Conservation (phyloP, 1,284 basidiomycete genomes). For the Ceratobasidium theobromae region DNA sequence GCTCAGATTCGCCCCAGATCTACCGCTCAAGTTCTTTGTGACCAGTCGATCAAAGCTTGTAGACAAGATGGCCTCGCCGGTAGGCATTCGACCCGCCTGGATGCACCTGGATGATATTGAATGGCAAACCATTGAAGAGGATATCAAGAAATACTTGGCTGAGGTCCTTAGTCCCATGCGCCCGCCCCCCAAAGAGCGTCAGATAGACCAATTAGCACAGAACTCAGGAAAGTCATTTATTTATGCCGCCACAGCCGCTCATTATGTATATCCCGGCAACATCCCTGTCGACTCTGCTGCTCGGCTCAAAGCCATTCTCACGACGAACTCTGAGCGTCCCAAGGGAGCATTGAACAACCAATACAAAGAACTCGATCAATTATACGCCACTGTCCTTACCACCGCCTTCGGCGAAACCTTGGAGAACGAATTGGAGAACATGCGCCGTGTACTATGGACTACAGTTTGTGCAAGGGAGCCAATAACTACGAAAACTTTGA, state of each 20-base stretch:
- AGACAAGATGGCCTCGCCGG: background rate
- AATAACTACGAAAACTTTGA: background rate
- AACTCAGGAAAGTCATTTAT: background rate
- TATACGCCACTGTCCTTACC: background rate
- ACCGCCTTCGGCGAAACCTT: background rate
- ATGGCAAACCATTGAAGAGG: constrained; percentile 1
- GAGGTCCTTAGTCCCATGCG: background rate
- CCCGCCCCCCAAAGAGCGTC: background rate
- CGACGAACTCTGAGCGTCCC: background rate
- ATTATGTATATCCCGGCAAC: background rate
- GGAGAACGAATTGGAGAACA: background rate
- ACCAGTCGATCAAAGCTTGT: constrained; percentile 17
- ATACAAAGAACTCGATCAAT: constrained; percentile 7
- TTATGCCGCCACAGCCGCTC: background rate
- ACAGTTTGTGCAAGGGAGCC: background rate
- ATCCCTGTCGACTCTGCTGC: background rate
- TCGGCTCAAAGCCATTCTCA: background rate
- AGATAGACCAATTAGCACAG: background rate
- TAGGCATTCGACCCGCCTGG: background rate
- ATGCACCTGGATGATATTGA: constrained; percentile 27
- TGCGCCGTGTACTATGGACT: background rate
- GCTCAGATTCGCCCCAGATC: background rate
- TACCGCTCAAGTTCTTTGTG: constrained; percentile 16
- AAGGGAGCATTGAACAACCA: background rate
- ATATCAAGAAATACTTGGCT: constrained; percentile 22